Percentiles rank a stretch among this genome's conserved stretches.
phyloP scores from a whole-genome alignment of 2,329 filamentous ascomycete species.

The Pseudogymnoascus sp. region DNA sequence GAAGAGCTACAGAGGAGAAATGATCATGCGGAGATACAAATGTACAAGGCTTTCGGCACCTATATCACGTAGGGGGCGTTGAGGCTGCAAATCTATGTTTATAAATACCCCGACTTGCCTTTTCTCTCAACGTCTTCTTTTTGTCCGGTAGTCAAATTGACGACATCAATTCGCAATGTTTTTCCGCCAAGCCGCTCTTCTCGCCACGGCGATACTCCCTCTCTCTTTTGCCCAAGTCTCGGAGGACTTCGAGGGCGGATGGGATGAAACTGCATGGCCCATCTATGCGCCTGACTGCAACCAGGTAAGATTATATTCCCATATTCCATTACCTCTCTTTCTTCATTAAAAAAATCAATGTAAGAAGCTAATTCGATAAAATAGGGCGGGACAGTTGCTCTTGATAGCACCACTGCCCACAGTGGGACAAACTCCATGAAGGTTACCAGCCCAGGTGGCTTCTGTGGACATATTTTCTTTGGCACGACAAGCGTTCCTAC shows the following conservation, averaged over 20 bases:
- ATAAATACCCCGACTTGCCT: slow-evolving; percentile 25
- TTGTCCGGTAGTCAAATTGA: slow-evolving; percentile 8
- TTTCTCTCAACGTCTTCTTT: slow-evolving; percentile 15
- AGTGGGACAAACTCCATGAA: slow-evolving; percentile 49
- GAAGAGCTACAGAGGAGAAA: slow-evolving; percentile 11
- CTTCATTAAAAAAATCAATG: not conserved
- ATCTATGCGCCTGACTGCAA: slow-evolving; percentile 53
- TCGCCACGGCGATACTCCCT: slow-evolving; percentile 41
- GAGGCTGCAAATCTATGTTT: slow-evolving; percentile 19
- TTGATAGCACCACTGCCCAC: slow-evolving; percentile 50
- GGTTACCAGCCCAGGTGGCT: slow-evolving; percentile 46
- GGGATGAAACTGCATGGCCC: slow-evolving; percentile 50
- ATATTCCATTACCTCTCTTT: not conserved
- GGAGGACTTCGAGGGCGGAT: slow-evolving; percentile 51
- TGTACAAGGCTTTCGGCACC: slow-evolving; percentile 16
- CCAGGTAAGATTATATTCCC: slow-evolving; percentile 33
- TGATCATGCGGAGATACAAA: slow-evolving; percentile 13
- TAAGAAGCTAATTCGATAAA: not conserved
- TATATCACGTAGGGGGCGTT: slow-evolving; percentile 17
- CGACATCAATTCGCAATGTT: slow-evolving; percentile 28
- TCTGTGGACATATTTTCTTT: slow-evolving; percentile 54
- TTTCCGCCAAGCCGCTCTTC: slow-evolving; percentile 37
- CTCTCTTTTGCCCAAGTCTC: slow-evolving; percentile 40
- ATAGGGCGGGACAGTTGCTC: slow-evolving; percentile 42
- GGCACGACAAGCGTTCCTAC: slow-evolving; percentile 49